phyloP scores from a whole-genome alignment of 306 rosid species.

The Quercus variabilis region DNA sequence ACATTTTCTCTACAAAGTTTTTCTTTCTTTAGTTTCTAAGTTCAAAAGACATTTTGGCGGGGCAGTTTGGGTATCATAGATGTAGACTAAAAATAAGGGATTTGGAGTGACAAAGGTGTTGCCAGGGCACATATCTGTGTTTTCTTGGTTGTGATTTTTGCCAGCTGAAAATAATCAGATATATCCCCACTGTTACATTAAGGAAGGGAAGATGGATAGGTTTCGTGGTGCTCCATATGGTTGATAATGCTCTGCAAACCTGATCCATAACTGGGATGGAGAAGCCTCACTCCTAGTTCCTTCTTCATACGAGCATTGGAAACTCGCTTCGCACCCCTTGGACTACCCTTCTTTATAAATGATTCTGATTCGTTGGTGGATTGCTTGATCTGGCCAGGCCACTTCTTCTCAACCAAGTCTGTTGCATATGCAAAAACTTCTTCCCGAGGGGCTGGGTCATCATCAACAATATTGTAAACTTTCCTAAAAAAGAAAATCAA shows the following conservation, averaged over 20 bases:
- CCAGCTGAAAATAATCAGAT: too few relatives aligned
- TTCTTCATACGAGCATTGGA: conserved; percentile 61
- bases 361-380: conserved; percentile 6
- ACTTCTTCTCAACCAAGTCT: conserved; percentile 62
- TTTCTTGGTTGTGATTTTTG: too few relatives aligned
- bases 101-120: too few relatives aligned
- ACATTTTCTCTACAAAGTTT: too few relatives aligned
- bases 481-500: conserved; percentile 37
- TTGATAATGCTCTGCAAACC: conserved; percentile 68
- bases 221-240: conserved; percentile 32
- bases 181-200: too few relatives aligned
- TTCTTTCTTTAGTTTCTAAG: too few relatives aligned
- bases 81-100: too few relatives aligned
- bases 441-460: conserved; percentile 78
- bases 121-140: too few relatives aligned
- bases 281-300: conserved; percentile 59
- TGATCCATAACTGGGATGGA: conserved; percentile 61
- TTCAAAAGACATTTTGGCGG: too few relatives aligned
- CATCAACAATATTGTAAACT: conserved; percentile 74
- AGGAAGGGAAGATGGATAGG: neutral
- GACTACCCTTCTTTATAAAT: conserved; percentile 9
- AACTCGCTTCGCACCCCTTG: conserved; percentile 62
- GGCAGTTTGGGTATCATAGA: too few relatives aligned
- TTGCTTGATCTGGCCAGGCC: conserved; percentile 53
- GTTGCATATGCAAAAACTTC: conserved; percentile 74